A percentile compares a stretch with the other conserved stretches of the same genome.
Evolutionary conservation across 257 asterid species (phyloP).

Genomic region (Solanum megistacrolobum): DNA sequence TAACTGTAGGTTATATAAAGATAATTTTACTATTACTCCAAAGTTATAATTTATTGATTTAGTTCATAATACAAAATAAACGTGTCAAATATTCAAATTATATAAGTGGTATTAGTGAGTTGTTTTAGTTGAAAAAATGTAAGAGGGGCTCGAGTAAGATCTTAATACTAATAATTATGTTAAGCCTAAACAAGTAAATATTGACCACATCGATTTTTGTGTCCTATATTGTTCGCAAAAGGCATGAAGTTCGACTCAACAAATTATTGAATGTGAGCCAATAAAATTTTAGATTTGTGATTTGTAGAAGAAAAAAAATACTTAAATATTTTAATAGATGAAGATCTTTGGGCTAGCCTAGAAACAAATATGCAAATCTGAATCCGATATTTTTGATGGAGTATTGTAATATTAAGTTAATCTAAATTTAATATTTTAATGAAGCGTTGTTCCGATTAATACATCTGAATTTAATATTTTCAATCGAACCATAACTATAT

Average conservation of each 20-base stretch:
- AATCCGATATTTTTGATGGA: not conserved
- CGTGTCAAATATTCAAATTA: not conserved
- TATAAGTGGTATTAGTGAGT: not conserved
- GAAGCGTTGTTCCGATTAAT: not conserved
- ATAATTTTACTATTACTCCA: not conserved
- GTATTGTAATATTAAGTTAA: not conserved
- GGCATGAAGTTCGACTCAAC: not conserved
- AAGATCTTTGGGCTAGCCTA: not conserved
- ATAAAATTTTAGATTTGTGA: not conserved
- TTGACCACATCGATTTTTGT: conserved; percentile 28
- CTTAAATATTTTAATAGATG: not conserved
- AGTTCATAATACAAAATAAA: not conserved
- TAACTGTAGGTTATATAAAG: not conserved
- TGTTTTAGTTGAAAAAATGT: not conserved
- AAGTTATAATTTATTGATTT: not conserved
- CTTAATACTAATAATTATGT: not conserved
- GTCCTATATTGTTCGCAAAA: not conserved
- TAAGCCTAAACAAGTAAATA: not conserved
- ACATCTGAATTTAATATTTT: not conserved
- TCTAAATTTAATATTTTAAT: not conserved
- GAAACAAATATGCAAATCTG: not conserved
- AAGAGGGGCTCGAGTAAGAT: conserved; percentile 30
- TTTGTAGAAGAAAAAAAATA: not conserved
- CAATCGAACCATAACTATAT: too few relatives aligned
- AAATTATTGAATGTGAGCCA: not conserved